Percentiles rank a stretch among this genome's conserved stretches.
Evolutionary conservation across 768 basidiomycete genomes (phyloP).

Genomic region (Sporobolomyces pararoseus): DNA sequence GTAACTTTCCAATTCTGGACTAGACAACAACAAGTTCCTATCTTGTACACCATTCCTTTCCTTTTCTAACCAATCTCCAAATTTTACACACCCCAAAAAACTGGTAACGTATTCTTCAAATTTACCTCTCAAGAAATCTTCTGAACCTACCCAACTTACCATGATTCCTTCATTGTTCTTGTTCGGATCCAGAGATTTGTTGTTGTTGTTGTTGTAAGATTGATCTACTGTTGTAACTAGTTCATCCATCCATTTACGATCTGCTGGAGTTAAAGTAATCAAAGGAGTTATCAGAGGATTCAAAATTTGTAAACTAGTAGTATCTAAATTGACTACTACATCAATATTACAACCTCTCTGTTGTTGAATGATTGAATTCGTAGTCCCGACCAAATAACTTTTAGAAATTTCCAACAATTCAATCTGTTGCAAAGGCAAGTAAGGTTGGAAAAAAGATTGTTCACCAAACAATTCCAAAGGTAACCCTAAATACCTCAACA

Average conservation of each 20-base stretch:
- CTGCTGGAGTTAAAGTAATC: constrained; percentile 78
- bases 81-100: constrained; percentile 81
- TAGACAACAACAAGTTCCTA: not conserved
- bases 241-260: constrained; percentile 81
- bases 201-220: constrained; percentile 66
- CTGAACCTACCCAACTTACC: constrained; percentile 93
- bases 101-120: constrained; percentile 83
- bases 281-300: constrained; percentile 74
- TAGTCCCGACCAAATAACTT: constrained; percentile 78
- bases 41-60: constrained; percentile 53
- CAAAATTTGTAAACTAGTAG: constrained; percentile 77
- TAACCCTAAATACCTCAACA: constrained; percentile 88
- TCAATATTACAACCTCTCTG: constrained; percentile 77
- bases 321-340: constrained; percentile 83
- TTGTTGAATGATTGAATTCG: constrained; percentile 89
- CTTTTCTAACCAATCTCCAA: constrained; percentile 75
- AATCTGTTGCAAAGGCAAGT: constrained; percentile 89
- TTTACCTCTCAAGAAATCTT: constrained; percentile 87
- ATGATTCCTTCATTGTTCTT: constrained; percentile 56
- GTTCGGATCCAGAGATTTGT: too few species aligned
- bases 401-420: constrained; percentile 63
- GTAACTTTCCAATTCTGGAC: constrained; percentile 38
- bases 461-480: constrained; percentile 90
- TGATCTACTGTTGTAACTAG: constrained; percentile 81
- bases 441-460: constrained; percentile 96